phyloP scores from a whole-genome alignment of 352 stramenopile genomes.

The Pythium scleroteichum region DNA sequence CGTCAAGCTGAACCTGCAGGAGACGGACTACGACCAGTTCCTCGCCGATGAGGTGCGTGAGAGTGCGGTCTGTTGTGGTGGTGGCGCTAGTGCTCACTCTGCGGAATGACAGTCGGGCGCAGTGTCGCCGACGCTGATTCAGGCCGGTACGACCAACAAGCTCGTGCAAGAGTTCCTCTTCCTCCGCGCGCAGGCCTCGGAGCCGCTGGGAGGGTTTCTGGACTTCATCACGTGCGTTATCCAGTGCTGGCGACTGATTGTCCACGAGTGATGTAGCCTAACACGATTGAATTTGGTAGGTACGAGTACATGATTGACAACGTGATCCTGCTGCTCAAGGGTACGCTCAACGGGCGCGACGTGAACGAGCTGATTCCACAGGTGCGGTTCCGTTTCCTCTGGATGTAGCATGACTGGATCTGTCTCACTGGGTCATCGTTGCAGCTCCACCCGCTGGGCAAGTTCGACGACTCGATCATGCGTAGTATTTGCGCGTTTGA shows the following conservation, averaged over 20 bases:
- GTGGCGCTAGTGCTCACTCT: neutral
- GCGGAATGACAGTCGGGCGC: slow-evolving; percentile 42
- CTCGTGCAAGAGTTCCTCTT: slow-evolving; percentile 97
- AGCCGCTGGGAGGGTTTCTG: slow-evolving; percentile 96
- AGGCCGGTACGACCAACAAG: slow-evolving; percentile 88
- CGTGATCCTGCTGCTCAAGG: slow-evolving; percentile 98
- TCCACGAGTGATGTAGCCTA: neutral
- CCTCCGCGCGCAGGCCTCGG: slow-evolving; percentile 94
- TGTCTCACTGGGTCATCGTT: neutral
- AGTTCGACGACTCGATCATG: slow-evolving; percentile 99
- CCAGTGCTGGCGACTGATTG: neutral
- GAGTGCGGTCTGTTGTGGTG: neutral
- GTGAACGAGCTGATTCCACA: slow-evolving; percentile 97
- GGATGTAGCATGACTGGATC: neutral
- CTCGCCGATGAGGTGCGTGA: slow-evolving; percentile 89
- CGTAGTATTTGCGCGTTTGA: slow-evolving; percentile 98
- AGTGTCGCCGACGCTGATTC: slow-evolving; percentile 78
- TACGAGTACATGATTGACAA: slow-evolving; percentile 99
- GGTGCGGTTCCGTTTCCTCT: slow-evolving; percentile 28
- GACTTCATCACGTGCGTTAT: slow-evolving; percentile 97
- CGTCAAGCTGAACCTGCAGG: slow-evolving; percentile 95
- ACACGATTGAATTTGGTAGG: slow-evolving; percentile 33
- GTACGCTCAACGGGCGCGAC: slow-evolving; percentile 95
- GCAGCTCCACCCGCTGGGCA: slow-evolving; percentile 97
- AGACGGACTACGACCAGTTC: slow-evolving; percentile 98